Base-by-base conservation (phyloP, 106 monocot species). In the Acanthochlamys bracteata region DNA sequence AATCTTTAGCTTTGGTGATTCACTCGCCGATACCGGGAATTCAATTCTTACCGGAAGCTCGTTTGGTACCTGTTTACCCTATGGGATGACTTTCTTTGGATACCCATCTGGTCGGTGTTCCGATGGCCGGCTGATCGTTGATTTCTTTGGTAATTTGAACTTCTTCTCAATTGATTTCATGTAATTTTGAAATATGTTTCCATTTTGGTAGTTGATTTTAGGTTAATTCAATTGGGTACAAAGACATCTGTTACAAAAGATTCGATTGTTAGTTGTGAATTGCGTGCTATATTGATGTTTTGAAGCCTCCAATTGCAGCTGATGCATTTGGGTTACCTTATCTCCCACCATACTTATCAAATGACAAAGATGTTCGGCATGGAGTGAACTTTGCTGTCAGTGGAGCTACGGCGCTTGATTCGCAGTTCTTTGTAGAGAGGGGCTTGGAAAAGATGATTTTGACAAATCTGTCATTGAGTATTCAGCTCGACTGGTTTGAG, bases 371-470 rank as follows among this genome's bases (percentile, higher is more conserved):
- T 25, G 80, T 84, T 67, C 20, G 19, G 2, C 46, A 71, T 2
- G 80, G 84, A 19, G 71, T 57, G 2, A 84, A 84, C 40, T 84
- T 84, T 26, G 80, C 80, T 6, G 73, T 84, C 9, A 67, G 63
- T 22, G 76, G 84, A 4, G 80, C 84, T 46, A 76, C 76, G 0
- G 80, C 84, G 0, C 73, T 84, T 12, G 67, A 76, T 39, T 12
- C 33, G 4, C 25, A 49, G 27, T 70, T 67, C 51, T 74, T 76
- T 61, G 19, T 53, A 7, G 14, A 63, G 24, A 56, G 20, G 42
- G 67, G 55, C 12, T 57, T 78, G 0, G 10, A 24, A 4, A 13
- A 63, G 41, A 14, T 49, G 2, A 25, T 42, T 41, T 56, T 41
- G 39, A 62, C 74, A 9, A 75, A 72, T 41, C 43, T 20, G 39